Evolutionary conservation across 345 rosid genomes (phyloP), one percentile per base, ranked within the genome.

Genomic region (Triadica sebifera): DNA sequence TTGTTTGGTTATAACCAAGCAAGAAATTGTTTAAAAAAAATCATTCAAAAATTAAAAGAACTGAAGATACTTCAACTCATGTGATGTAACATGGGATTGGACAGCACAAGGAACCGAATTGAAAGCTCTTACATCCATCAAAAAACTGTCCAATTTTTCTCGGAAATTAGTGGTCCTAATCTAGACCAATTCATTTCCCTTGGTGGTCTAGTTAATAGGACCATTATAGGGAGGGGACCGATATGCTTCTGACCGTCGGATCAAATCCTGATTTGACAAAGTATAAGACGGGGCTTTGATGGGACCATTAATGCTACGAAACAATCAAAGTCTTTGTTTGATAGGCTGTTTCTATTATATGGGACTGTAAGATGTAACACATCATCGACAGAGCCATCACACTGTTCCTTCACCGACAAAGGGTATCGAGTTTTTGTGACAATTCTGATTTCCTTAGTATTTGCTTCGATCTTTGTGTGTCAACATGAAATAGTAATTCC

Each of bases 61-160:
- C n/a, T n/a, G n/a, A 19, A 25, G 24, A 38, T 62, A 38, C 46
- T 17, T 34, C 11, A 47, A 49, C 59, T 75, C 67, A 67, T 47
- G 67, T 58, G 67, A 75, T 67, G 60, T 47, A 47, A 67, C 51
- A 29, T 51, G 17, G 39, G 73, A 75, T 58, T 67, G 52, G 78
- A 75, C 73, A 58, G 78, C 78, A 67, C 73, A 49, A 25, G 13
- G 4, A 56, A 17, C 49, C 1, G 50, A 51, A 16, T 9, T 0
- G n/a, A 10, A 13, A 25, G 63, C 4, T 6, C 16, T 29, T 29
- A 17, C 22, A 43, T n/a, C 6, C 13, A 65, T 43, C 25, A 41
- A 22, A 46, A 13, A 61, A 8, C 8, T 45, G 38, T 45, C 55
- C 53, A 22, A 46, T 9, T 45, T 22, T 6, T 10, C 22, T 15